Evolutionary conservation across 345 rosid genomes (phyloP).

Genomic region (Linum tenue): DNA sequence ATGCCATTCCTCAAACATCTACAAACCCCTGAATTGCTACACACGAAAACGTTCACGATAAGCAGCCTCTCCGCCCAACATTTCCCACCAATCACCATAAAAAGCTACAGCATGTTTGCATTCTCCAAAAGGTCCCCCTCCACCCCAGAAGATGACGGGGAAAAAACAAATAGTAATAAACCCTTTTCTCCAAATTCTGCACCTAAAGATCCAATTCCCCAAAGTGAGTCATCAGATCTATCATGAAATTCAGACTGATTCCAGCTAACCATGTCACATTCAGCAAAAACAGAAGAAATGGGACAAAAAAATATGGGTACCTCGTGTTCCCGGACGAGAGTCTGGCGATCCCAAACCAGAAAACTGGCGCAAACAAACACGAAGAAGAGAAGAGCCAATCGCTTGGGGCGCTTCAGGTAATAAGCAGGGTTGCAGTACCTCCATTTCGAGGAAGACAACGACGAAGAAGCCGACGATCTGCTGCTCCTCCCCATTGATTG

Average conservation of each 20-base stretch:
- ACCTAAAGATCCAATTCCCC: background rate
- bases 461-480: constrained; percentile 26
- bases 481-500: constrained; percentile 37
- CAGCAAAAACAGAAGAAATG: background rate
- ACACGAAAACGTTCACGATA: background rate
- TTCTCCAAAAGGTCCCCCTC: background rate
- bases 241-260: background rate
- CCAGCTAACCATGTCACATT: background rate
- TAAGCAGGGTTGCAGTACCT: constrained; percentile 58
- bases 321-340: constrained; percentile 67
- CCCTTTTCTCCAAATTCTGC: background rate
- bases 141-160: background rate
- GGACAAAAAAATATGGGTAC: constrained; percentile 17
- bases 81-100: background rate
- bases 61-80: background rate
- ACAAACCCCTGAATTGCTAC: background rate
- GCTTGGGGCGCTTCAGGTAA: constrained; percentile 68
- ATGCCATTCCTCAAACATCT: background rate
- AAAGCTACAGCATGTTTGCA: background rate
- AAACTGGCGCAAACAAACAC: constrained; percentile 49
- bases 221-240: background rate
- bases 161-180: background rate
- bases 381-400: constrained; percentile 61
- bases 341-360: constrained; percentile 80
- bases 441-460: constrained; percentile 30